phyloP scores from a whole-genome alignment of 2,329 filamentous ascomycete species.

The Sclerotinia minor region DNA sequence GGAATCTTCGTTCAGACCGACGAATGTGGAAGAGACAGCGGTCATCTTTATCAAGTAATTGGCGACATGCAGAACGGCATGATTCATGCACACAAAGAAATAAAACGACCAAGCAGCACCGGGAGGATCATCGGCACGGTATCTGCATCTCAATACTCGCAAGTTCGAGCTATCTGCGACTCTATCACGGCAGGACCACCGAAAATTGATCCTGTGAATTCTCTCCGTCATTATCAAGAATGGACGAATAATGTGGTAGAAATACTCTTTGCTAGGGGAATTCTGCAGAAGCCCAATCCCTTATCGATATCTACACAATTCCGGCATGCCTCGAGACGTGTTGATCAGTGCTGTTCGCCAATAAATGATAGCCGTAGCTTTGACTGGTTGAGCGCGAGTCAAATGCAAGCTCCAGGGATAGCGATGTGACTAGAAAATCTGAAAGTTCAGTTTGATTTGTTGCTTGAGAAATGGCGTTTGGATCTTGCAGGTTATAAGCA shows the following conservation, averaged over 20 bases:
- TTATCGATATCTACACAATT: slow-evolving; percentile 10
- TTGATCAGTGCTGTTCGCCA: slow-evolving; percentile 21
- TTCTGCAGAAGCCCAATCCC: slow-evolving; percentile 4
- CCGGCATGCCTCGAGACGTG: background rate
- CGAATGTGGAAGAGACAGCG: slow-evolving; percentile 14
- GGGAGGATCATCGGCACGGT: slow-evolving; percentile 22
- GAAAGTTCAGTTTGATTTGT: background rate
- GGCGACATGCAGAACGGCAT: slow-evolving; percentile 26
- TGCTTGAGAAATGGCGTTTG: background rate
- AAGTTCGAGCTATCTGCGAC: slow-evolving; percentile 18
- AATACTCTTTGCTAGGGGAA: background rate
- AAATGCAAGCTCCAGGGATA: slow-evolving; percentile 6
- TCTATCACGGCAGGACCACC: slow-evolving; percentile 20
- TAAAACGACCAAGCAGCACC: slow-evolving; percentile 10
- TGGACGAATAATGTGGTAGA: slow-evolving; percentile 14
- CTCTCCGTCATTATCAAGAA: slow-evolving; percentile 21
- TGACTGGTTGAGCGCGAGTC: slow-evolving; percentile 16
- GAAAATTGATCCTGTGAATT: slow-evolving; percentile 17
- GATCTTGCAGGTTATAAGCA: background rate
- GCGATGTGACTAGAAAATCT: slow-evolving; percentile 18
- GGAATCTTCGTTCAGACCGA: slow-evolving; percentile 26
- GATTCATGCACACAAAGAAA: slow-evolving; percentile 24
- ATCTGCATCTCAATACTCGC: slow-evolving; percentile 19
- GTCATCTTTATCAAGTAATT: slow-evolving; percentile 25
- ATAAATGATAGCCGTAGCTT: slow-evolving; percentile 17